These are phyloP conservation scores for Halteria grandinella DNA, from an alignment of 73 alveolate species.

Conservation along the genomic window DNA sequence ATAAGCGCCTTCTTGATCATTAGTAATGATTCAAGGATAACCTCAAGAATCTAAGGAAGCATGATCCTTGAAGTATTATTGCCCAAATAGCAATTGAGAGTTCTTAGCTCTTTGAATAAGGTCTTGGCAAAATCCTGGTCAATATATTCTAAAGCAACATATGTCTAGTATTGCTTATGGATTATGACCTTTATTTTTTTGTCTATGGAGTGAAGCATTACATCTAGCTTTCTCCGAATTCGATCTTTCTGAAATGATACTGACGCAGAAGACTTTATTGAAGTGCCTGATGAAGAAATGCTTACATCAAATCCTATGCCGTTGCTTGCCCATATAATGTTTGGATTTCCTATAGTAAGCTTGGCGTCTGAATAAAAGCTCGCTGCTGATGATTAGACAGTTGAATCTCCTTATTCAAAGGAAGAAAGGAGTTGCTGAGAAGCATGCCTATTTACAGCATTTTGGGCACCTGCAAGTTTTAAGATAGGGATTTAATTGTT, in stretches of 20 bases:
- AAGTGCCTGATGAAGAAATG: constrained; percentile 11
- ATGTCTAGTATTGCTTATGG: constrained; percentile 1
- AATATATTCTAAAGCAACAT: too few relatives aligned
- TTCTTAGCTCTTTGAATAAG: constrained; percentile 38
- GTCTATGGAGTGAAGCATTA: constrained; percentile 46
- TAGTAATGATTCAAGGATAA: constrained; percentile 69
- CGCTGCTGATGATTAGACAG: too few relatives aligned
- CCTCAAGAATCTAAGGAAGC: constrained; percentile 74
- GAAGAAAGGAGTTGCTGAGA: too few relatives aligned
- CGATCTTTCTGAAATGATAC: constrained; percentile 56
- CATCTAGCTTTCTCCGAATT: constrained; percentile 66
- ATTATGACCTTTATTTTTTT: constrained; percentile 50
- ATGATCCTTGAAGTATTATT: constrained; percentile 67
- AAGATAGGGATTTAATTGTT: too few relatives aligned
- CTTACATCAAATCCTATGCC: constrained; percentile 65
- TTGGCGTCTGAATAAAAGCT: constrained; percentile 29
- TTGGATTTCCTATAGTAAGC: constrained; percentile 15
- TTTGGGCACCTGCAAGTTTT: too few relatives aligned
- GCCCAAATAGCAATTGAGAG: constrained; percentile 68
- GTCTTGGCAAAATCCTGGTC: constrained; percentile 59
- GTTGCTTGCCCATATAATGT: constrained; percentile 52
- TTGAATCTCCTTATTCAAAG: too few relatives aligned
- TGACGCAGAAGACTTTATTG: constrained; percentile 7
- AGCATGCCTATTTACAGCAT: too few relatives aligned
- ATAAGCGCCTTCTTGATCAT: constrained; percentile 75